These are phyloP conservation scores for Phyllostachys edulis DNA, from an alignment of 176 grass and related monocot species.

Conservation along the genomic window DNA sequence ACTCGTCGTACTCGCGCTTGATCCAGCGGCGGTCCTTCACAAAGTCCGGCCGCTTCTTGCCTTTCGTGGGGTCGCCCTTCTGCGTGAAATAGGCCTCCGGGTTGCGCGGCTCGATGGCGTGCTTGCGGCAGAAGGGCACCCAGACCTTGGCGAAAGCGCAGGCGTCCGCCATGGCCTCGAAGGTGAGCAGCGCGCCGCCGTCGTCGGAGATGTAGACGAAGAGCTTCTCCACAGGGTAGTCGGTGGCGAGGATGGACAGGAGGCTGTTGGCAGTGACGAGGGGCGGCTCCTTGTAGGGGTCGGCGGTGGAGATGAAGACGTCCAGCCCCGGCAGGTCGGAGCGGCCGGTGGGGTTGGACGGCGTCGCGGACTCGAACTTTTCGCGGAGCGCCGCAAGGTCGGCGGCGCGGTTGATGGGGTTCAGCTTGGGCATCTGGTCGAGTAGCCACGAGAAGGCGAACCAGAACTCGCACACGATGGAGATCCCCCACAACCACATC, in stretches of 20 bases:
- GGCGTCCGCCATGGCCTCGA: slow-evolving; percentile 76
- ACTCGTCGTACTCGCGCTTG: slow-evolving; percentile 90
- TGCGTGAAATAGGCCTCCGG: slow-evolving; percentile 77
- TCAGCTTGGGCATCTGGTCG: slow-evolving; percentile 85
- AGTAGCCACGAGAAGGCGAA: slow-evolving; percentile 82
- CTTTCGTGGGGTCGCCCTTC: slow-evolving; percentile 78
- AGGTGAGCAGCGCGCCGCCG: slow-evolving; percentile 66
- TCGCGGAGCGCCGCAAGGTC: slow-evolving; percentile 62
- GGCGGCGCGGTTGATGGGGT: slow-evolving; percentile 68
- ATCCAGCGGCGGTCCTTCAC: slow-evolving; percentile 89
- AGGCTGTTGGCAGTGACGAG: slow-evolving; percentile 70
- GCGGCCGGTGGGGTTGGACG: slow-evolving; percentile 57
- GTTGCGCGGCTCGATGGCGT: slow-evolving; percentile 71
- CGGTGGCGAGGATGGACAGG: slow-evolving; percentile 73
- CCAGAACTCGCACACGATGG: slow-evolving; percentile 82
- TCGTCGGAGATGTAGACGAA: slow-evolving; percentile 78
- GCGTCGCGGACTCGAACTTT: slow-evolving; percentile 58
- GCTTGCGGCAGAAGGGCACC: slow-evolving; percentile 95
- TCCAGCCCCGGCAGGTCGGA: slow-evolving; percentile 69
- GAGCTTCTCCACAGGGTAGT: slow-evolving; percentile 82
- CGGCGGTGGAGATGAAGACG: slow-evolving; percentile 83
- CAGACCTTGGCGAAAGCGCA: slow-evolving; percentile 62
- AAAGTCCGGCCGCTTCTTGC: slow-evolving; percentile 74
- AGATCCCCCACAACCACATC: slow-evolving; percentile 78
- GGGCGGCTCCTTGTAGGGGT: slow-evolving; percentile 81